Evolutionary conservation across 192 early-diverging fungal genomes (phyloP).

Genomic region (Coemansia reversa): DNA sequence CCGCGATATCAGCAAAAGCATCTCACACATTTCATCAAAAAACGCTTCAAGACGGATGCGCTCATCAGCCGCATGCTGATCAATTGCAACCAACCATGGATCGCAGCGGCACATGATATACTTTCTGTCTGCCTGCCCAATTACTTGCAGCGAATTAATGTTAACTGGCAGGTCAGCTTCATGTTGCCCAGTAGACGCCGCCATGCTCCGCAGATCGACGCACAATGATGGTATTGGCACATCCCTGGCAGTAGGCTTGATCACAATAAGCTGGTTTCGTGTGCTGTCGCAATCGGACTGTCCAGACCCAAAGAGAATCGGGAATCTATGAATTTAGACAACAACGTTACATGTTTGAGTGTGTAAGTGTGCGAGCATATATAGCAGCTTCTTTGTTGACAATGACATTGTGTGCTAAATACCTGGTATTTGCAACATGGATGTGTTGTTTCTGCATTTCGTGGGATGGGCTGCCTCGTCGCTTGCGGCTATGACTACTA

Average conservation of each 20-base stretch:
- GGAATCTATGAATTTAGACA: slow-evolving; percentile 14
- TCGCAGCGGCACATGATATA: slow-evolving; percentile 37
- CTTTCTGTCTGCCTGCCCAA: slow-evolving; percentile 47
- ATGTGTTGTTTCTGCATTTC: neutral
- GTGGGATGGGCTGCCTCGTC: neutral
- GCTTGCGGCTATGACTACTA: neutral
- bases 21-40: slow-evolving; percentile 17
- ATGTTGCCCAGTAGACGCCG: neutral
- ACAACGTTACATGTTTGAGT: neutral
- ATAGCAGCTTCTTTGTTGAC: neutral
- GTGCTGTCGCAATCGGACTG: neutral
- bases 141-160: slow-evolving; percentile 21
- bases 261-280: neutral
- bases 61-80: slow-evolving; percentile 57
- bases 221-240: neutral
- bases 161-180: neutral
- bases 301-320: slow-evolving; percentile 9
- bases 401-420: neutral
- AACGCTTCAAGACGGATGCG: slow-evolving; percentile 33
- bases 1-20: slow-evolving; percentile 7
- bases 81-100: slow-evolving; percentile 40
- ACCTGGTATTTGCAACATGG: neutral
- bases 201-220: neutral
- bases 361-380: neutral
- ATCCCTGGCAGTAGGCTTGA: no score